A percentile compares a stretch with the other conserved stretches of the same genome.
Conservation (phyloP, 148 eudicot genomes). For the Linanthus parryae region DNA sequence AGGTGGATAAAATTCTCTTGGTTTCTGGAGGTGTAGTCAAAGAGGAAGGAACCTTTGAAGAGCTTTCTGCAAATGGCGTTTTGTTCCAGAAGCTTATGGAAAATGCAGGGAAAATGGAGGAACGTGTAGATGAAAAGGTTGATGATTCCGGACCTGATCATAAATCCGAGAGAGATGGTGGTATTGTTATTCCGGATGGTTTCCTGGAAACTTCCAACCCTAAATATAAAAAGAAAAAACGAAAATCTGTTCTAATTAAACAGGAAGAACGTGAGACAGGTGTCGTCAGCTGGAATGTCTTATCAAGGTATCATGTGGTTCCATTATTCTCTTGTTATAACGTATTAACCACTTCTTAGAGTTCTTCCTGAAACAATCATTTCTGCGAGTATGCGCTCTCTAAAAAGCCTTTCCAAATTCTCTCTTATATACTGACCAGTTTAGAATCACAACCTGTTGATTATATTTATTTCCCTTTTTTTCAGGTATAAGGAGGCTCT, state of each 20-base stretch:
- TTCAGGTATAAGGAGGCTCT: conserved; percentile 57
- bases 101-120: conserved; percentile 56
- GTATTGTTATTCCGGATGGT: conserved; percentile 11
- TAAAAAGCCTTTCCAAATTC: neutral
- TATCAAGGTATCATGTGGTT: conserved; percentile 28
- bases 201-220: conserved; percentile 18
- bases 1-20: conserved; percentile 48
- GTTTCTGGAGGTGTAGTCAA: conserved; percentile 51
- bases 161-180: conserved; percentile 15
- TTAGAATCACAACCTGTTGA: neutral
- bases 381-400: too few species aligned
- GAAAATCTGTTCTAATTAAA: conserved; percentile 50
- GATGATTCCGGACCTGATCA: conserved; percentile 2
- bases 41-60: conserved; percentile 63
- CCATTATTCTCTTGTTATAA: neutral
- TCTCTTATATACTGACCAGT: neutral
- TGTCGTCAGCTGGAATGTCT: conserved; percentile 48
- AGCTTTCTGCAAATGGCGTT: conserved; percentile 42
- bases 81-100: conserved; percentile 52
- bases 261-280: conserved; percentile 64
- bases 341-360: too few species aligned
- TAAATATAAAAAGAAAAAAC: conserved; percentile 19
- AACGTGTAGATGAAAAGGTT: conserved; percentile 29
- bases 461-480: too few species aligned
- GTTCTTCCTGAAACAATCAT: too few species aligned